These are phyloP conservation scores for Neospora caninum DNA, from an alignment of 169 alveolate genomes.

Conservation along the genomic window DNA sequence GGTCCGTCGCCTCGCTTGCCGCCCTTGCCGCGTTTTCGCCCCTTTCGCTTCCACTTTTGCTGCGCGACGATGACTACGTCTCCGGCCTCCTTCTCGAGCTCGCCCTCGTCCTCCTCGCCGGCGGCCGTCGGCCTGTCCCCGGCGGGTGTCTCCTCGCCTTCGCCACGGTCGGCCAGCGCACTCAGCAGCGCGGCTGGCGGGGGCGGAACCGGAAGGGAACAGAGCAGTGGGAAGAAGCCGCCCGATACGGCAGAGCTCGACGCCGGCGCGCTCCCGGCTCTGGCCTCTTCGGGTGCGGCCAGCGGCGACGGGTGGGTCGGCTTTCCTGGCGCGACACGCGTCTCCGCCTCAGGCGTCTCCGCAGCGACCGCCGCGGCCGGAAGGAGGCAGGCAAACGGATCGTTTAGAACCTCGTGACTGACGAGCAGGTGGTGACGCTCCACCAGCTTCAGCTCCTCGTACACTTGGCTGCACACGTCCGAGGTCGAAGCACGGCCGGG, in stretches of 20 bases:
- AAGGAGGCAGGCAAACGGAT: not conserved
- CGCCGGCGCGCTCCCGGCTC: not conserved
- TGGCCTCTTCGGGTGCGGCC: not conserved
- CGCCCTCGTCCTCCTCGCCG: not conserved
- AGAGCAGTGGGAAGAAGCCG: slow-evolving; percentile 2
- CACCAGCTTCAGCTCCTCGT: not conserved
- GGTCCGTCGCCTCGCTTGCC: not conserved
- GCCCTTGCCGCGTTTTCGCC: not conserved
- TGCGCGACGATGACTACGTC: not conserved
- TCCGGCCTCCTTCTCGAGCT: not conserved
- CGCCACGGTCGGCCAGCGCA: not conserved
- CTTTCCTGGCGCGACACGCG: no score
- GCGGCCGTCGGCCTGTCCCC: not conserved
- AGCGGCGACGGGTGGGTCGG: no score
- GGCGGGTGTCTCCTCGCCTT: not conserved
- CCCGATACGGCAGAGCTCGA: not conserved
- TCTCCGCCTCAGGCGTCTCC: not conserved
- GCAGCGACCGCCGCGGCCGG: not conserved
- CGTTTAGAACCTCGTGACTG: not conserved
- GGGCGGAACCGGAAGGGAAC: not conserved
- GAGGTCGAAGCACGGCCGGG: no score
- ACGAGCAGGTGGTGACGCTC: not conserved
- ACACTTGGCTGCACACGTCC: not conserved
- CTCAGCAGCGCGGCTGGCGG: slow-evolving; percentile 18
- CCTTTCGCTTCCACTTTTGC: not conserved